phyloP scores from a whole-genome alignment of 495 filamentous ascomycete species.

The Patellaria atrata region DNA sequence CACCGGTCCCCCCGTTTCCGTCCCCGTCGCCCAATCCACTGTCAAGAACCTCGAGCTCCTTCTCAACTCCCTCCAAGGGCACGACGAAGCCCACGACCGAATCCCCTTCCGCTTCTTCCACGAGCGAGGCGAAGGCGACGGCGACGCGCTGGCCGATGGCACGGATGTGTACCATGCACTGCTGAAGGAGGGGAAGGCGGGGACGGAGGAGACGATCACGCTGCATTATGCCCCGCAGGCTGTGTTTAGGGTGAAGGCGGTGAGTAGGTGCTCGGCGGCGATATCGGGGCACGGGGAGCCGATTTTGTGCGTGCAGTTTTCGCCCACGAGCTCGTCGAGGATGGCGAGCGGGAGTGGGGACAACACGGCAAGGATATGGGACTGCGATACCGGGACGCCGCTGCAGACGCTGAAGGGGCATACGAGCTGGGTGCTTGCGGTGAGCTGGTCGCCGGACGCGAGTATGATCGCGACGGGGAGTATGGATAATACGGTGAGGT shows the following conservation, averaged over 20 bases:
- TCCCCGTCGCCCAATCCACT: conserved; percentile 73
- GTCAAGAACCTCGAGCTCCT: conserved; percentile 82
- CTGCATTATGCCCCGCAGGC: conserved; percentile 82
- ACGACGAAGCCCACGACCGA: conserved; percentile 56
- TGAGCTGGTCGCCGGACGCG: conserved; percentile 75
- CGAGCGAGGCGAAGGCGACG: conserved; percentile 8
- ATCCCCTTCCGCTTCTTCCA: conserved; percentile 74
- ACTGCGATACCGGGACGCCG: conserved; percentile 88
- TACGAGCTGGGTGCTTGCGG: conserved; percentile 80
- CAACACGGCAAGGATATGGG: conserved; percentile 84
- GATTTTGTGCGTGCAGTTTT: conserved; percentile 81
- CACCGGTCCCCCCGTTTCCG: conserved; percentile 55
- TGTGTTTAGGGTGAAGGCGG: conserved; percentile 84
- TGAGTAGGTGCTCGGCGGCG: conserved; percentile 74
- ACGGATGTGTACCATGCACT: conserved; percentile 63
- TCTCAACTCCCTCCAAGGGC: conserved; percentile 70
- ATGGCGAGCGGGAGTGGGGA: conserved; percentile 88
- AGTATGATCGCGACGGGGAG: conserved; percentile 74
- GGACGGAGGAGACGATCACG: conserved; percentile 59
- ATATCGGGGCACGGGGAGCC: conserved; percentile 87
- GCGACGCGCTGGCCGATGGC: conserved; percentile 16
- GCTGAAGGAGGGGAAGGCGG: conserved; percentile 46
- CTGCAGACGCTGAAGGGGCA: conserved; percentile 83
- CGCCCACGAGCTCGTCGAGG: conserved; percentile 60
- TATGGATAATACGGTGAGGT: conserved; percentile 80